These are phyloP conservation scores for Cavenderia fasciculata DNA, from an alignment of 78 protist genomes.

Conservation along the genomic window DNA sequence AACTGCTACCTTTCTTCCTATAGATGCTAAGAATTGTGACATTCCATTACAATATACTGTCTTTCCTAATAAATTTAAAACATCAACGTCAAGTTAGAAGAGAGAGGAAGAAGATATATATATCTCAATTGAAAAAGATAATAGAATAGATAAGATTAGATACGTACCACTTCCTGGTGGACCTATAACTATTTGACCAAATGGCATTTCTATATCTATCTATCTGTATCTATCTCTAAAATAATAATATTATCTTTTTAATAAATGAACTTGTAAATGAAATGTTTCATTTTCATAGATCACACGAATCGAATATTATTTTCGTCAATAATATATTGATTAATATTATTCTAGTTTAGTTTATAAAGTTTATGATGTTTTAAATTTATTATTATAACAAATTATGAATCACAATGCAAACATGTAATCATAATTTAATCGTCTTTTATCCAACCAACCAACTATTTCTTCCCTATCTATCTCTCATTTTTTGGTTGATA, in stretches of 20 bases:
- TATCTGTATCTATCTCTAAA: neutral
- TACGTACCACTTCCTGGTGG: conserved; percentile 93
- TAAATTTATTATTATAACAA: too few relatives aligned
- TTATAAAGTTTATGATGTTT: too few relatives aligned
- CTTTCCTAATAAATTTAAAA: conserved; percentile 85
- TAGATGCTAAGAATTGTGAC: conserved; percentile 76
- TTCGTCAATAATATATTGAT: too few relatives aligned
- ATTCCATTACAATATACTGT: conserved; percentile 95
- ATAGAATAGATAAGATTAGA: neutral
- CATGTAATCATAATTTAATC: too few relatives aligned
- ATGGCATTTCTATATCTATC: conserved; percentile 21
- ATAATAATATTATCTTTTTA: neutral
- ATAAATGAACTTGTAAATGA: too few relatives aligned
- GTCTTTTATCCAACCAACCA: neutral
- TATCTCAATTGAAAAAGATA: neutral
- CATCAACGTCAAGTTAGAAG: neutral
- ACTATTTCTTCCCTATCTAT: too few relatives aligned
- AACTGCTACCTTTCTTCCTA: conserved; percentile 68
- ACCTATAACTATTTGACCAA: conserved; percentile 95
- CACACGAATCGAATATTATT: too few relatives aligned
- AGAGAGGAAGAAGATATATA: neutral
- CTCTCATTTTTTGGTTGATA: too few relatives aligned
- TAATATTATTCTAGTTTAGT: too few relatives aligned
- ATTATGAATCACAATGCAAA: too few relatives aligned
- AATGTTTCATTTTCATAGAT: too few relatives aligned